These are phyloP conservation scores for Xylaria sp. DNA, from an alignment of 2,329 filamentous ascomycete genomes.

Conservation along the genomic window DNA sequence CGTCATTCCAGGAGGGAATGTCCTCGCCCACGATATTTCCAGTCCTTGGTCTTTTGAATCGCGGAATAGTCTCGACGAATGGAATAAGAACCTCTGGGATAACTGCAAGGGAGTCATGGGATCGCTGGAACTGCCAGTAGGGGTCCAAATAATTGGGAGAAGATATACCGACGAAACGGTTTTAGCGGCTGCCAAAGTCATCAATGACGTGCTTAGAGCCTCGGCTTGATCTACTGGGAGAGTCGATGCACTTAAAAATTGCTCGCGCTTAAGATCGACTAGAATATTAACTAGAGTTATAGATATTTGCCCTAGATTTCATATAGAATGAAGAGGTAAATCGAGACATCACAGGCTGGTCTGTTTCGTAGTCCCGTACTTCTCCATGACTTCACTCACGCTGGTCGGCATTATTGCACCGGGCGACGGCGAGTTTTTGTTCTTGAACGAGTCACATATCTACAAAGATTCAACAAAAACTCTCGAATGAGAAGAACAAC, in stretches of 20 bases:
- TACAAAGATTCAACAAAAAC: conserved; percentile 50
- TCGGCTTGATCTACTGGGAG: not conserved
- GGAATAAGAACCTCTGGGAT: conserved; percentile 63
- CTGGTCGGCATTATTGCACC: conserved; percentile 68
- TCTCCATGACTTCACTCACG: conserved; percentile 32
- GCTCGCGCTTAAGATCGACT: too few relatives aligned
- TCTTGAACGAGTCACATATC: conserved; percentile 79
- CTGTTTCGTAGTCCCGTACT: conserved; percentile 23
- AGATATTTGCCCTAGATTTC: not conserved
- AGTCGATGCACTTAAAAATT: not conserved
- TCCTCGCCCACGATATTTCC: conserved; percentile 55
- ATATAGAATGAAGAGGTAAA: not conserved
- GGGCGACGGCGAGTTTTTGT: conserved; percentile 65
- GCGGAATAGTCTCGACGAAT: conserved; percentile 62
- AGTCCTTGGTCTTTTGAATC: conserved; percentile 55
- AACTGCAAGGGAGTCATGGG: conserved; percentile 53
- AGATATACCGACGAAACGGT: conserved; percentile 67
- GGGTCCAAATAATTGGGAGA: conserved; percentile 63
- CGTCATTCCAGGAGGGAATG: conserved; percentile 64
- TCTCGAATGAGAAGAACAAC: not conserved
- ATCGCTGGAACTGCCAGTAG: conserved; percentile 58
- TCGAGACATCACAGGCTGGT: not conserved
- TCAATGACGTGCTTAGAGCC: conserved; percentile 45
- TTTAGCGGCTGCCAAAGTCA: conserved; percentile 55
- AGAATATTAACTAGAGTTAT: not conserved